Conservation (phyloP, 495 filamentous ascomycete genomes). For the Xylaria curta region DNA sequence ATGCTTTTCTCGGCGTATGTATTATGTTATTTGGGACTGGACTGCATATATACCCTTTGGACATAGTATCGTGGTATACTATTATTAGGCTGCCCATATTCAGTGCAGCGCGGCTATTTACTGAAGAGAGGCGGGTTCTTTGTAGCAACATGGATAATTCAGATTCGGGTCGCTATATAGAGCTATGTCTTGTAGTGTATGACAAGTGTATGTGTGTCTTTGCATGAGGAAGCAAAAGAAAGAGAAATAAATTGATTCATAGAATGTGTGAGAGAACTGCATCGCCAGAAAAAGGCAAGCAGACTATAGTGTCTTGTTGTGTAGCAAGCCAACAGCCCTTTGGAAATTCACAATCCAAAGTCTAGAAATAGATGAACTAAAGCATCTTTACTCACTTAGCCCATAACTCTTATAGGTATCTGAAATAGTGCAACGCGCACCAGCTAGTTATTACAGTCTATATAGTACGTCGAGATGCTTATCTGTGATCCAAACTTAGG, state of each 20-base stretch:
- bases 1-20: constrained; percentile 18
- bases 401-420: not conserved
- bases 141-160: not conserved
- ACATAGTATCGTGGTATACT: constrained; percentile 2
- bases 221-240: no score
- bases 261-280: not conserved
- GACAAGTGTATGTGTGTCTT: constrained; percentile 1
- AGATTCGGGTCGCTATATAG: not conserved
- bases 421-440: not conserved
- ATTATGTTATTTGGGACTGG: constrained; percentile 6
- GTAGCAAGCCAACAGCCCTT: not conserved
- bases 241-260: no score
- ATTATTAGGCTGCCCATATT: constrained; percentile 1
- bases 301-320: not conserved
- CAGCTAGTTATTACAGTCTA: not conserved
- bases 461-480: not conserved
- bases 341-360: not conserved
- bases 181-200: not conserved
- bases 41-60: constrained; percentile 19
- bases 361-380: not conserved
- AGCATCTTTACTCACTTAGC: not conserved
- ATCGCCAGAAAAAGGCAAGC: not conserved
- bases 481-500: not conserved
- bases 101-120: not conserved
- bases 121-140: not conserved